Base-by-base conservation (phyloP, 2,329 filamentous ascomycete species). In the Colletotrichum neosansevieriae region DNA sequence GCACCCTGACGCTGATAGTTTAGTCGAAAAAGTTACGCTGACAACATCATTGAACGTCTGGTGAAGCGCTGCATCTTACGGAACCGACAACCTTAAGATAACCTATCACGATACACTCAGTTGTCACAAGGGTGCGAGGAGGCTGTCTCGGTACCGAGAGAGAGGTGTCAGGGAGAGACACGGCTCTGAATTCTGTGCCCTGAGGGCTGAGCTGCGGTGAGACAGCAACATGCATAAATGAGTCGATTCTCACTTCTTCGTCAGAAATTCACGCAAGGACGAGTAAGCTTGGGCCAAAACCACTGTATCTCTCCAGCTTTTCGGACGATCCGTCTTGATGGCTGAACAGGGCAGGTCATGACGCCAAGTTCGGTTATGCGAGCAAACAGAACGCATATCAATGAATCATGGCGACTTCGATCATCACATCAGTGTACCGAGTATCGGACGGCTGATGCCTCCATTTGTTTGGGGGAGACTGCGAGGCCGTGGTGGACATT, bases 71-170 rank as follows among this genome's bases (percentile, higher is more conserved):
- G 49, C 29, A 53, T 53, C 1, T 12, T 19, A 34, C 49, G 49
- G 29, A 29, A 53, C 49, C 49, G 51, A 40, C 7, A 54, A 40
- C 15, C 17, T 15, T 0, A 0, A 3, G 38, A 17, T 9, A 53
- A 19, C 32, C n/a, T 1, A 12, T 12, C 7, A 32, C 17, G 4
- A 54, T 2, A 0, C 34, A 24, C 15, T 40, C 47, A 61, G 2
- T 40, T 36, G 32, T n/a, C 1, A 17, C 12, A 61, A 61, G 47
- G 36, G 47, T 61, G 58, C 24, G 24, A 32, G 49, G 21, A 42
- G 17, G 13, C n/a, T 61, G 58, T 17, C 58, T 61, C 58, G 58
- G 58, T 34, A 61, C 49, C 32, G 12, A 61, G 36, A 53, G 47
- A 61, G 47, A 61, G 45, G 44, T 21, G 11, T 44, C 47, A 61